These are phyloP conservation scores for Sphaerosporella brunnea DNA, from an alignment of 495 filamentous ascomycete species.

Conservation along the genomic window DNA sequence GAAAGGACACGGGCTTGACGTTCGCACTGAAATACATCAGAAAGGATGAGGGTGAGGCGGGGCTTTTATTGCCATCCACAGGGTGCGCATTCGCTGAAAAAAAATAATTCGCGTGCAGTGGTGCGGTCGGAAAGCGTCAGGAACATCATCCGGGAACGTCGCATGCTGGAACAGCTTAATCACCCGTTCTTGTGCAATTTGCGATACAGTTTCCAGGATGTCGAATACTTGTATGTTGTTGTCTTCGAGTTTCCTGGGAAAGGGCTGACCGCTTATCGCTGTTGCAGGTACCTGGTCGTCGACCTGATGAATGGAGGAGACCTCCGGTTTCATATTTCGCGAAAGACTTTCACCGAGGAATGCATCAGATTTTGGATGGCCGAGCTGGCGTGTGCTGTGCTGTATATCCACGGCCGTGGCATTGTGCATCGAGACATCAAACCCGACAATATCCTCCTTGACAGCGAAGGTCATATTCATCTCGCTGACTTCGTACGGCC, in stretches of 20 bases:
- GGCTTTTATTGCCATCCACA: neutral
- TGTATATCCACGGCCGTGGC: constrained; percentile 77
- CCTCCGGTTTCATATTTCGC: constrained; percentile 90
- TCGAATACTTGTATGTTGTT: constrained; percentile 79
- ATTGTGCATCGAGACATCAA: constrained; percentile 96
- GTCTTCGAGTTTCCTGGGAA: too few relatives aligned
- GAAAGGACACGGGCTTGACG: constrained; percentile 82
- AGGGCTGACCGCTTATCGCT: too few relatives aligned
- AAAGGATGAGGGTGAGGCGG: constrained; percentile 80
- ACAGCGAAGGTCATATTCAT: constrained; percentile 90
- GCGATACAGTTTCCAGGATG: constrained; percentile 96
- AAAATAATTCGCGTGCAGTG: constrained; percentile 35
- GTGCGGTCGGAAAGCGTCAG: constrained; percentile 93
- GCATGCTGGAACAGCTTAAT: constrained; percentile 95
- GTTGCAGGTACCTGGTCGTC: constrained; percentile 88
- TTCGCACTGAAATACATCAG: constrained; percentile 97
- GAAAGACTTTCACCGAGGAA: constrained; percentile 95
- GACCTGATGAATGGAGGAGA: constrained; percentile 98
- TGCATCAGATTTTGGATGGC: constrained; percentile 93
- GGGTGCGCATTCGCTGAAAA: constrained; percentile 2
- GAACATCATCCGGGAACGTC: constrained; percentile 90
- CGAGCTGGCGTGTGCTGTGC: constrained; percentile 77
- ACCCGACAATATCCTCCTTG: constrained; percentile 88
- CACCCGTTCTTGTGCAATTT: constrained; percentile 97
- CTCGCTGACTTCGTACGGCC: constrained; percentile 83